Base-by-base conservation (phyloP, 352 stramenopile species). In the Phytophthora citrophthora region DNA sequence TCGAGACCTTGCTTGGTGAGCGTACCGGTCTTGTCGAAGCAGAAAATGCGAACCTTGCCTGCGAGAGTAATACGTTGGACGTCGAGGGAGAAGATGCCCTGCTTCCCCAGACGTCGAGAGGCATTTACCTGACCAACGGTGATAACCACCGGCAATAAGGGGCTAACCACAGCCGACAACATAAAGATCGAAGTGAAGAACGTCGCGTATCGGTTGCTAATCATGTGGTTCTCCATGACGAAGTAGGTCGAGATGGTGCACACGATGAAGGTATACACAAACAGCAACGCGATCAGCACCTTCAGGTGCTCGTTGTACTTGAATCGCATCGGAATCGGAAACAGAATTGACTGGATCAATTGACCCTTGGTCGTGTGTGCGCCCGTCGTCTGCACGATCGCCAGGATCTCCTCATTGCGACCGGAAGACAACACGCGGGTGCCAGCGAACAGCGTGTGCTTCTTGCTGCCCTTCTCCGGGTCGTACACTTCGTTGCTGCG, bases 21-120 rank as follows among this genome's bases (percentile, higher is more conserved):
- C n/a, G 91, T 97, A 11, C 91, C 91, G 1, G 91, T 97, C 67
- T 97, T 97, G 77, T 97, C 91, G 68, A 97, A 97, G 69, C 90
- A 97, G 41, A 91, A 92, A 6, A 93, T 73, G 43, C 80, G 86
- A 6, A 97, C 88, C 67, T 97, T 97, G 15, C 91, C 91, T 39
- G 84, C 89, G 0, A 97, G 72, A 0, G 91, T 81, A 53, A 97
- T 93, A 39, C 83, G 87, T 54, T 89, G 76, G 0, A 84, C 72
- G 72, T 97, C 90, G 16, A 91, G 77, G 32, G 82, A 96, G 68
- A 90, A 87, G 24, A 97, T 84, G 27, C 79, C 75, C 29, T 86
- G 79, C 38, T 79, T 71, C 45, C 82, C 54, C 2, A 97, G 77
- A 26, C 91, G 88, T 54, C 91, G 78, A 20, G 83, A 83, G 8